Conservation (phyloP, 1,139 yeast species). For the Wickerhamomyces sp. region DNA sequence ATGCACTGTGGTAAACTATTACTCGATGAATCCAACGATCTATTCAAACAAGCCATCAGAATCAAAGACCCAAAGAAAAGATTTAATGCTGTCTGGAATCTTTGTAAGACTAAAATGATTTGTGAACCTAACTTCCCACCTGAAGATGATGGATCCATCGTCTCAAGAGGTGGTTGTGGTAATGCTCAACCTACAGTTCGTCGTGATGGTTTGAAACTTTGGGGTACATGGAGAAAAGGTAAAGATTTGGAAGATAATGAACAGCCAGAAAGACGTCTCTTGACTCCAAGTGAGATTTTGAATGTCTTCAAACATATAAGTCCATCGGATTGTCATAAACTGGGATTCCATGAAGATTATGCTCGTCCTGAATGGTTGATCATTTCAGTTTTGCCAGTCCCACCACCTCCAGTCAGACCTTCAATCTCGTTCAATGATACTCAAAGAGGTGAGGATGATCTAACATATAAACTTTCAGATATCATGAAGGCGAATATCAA, state of each 20-base stretch:
- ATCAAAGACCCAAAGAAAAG: conserved; percentile 94
- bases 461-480: conserved; percentile 96
- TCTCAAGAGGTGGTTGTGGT: conserved; percentile 96
- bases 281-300: conserved; percentile 84
- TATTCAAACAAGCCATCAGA: conserved; percentile 83
- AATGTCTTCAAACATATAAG: conserved; percentile 91
- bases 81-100: conserved; percentile 93
- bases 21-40: conserved; percentile 80
- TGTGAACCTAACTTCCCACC: conserved; percentile 86
- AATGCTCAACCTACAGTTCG: conserved; percentile 94
- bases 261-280: conserved; percentile 87
- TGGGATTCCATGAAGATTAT: conserved; percentile 93
- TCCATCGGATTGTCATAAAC: conserved; percentile 69
- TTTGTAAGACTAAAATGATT: conserved; percentile 87
- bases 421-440: conserved; percentile 97
- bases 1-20: conserved; percentile 96
- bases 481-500: conserved; percentile 93
- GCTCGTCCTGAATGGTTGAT: conserved; percentile 99
- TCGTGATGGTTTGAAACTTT: conserved; percentile 89
- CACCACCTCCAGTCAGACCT: conserved; percentile 99
- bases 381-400: conserved; percentile 96
- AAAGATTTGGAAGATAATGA: conserved; percentile 69
- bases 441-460: conserved; percentile 99
- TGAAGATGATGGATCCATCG: conserved; percentile 51
- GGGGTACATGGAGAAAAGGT: conserved; percentile 97